Evolutionary conservation across 306 rosid species (phyloP).

Genomic region (Carpinus viminea): DNA sequence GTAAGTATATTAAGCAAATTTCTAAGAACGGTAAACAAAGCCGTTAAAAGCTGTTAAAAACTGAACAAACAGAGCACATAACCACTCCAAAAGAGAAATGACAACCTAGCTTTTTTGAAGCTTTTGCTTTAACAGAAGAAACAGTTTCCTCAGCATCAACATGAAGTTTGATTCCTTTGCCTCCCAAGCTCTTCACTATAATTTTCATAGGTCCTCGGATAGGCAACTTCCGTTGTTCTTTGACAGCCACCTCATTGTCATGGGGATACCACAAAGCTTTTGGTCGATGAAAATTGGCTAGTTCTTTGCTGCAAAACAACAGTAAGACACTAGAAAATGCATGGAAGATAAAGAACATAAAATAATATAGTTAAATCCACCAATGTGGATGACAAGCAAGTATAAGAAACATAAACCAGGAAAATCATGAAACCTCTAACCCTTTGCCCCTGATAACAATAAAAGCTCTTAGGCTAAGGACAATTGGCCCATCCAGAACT

Average conservation of each 20-base stretch:
- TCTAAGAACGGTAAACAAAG: not conserved
- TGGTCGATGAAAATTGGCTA: slow-evolving; percentile 96
- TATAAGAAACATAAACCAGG: not conserved
- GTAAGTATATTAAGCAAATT: slow-evolving; percentile 7
- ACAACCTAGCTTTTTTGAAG: slow-evolving; percentile 97
- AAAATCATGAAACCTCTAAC: not conserved
- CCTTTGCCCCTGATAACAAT: not conserved
- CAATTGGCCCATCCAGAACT: not conserved
- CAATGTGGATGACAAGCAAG: not conserved
- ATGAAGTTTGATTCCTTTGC: slow-evolving; percentile 82
- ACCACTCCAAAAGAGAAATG: slow-evolving; percentile 21
- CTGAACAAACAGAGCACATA: slow-evolving; percentile 12
- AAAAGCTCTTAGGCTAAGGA: not conserved
- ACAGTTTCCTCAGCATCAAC: slow-evolving; percentile 83
- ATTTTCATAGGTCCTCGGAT: slow-evolving; percentile 78
- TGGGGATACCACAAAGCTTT: slow-evolving; percentile 97
- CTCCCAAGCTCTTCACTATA: slow-evolving; percentile 90
- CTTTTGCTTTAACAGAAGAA: slow-evolving; percentile 75
- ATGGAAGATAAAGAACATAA: slow-evolving; percentile 16
- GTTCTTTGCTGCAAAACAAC: slow-evolving; percentile 76
- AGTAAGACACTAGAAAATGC: slow-evolving; percentile 26
- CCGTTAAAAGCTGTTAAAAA: not conserved
- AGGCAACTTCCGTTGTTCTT: slow-evolving; percentile 78
- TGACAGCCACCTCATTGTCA: slow-evolving; percentile 77
- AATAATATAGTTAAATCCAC: not conserved